Conservation (phyloP, 148 eudicot genomes). For the Chenopodium berlandieri region DNA sequence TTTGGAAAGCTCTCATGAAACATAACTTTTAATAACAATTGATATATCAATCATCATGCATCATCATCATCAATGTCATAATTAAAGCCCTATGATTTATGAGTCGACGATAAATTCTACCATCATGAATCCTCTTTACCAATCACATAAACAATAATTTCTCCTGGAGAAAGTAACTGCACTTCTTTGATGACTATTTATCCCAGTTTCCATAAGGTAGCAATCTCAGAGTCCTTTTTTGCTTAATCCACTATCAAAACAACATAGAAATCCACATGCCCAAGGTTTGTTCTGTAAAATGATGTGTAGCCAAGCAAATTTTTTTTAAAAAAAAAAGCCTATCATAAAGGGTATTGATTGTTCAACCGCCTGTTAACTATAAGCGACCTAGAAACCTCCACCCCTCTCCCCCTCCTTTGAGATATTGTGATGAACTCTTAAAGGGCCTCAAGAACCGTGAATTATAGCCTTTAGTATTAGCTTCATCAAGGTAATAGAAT, state of each 20-base stretch:
- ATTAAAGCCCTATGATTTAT: neutral
- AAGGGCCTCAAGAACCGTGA: neutral
- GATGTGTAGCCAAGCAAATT: no score
- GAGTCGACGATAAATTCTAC: neutral
- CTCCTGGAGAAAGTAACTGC: neutral
- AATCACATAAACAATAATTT: neutral
- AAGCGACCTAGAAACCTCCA: neutral
- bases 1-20: no score
- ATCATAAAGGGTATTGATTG: neutral
- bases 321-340: no score
- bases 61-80: neutral
- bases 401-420: neutral
- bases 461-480: neutral
- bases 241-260: neutral
- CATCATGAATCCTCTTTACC: neutral
- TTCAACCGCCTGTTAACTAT: neutral
- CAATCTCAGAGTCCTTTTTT: neutral
- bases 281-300: neutral
- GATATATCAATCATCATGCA: no score
- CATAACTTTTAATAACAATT: no score
- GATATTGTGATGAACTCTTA: neutral
- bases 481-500: neutral
- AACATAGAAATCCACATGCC: neutral
- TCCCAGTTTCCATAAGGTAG: neutral
- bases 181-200: neutral